Evolutionary conservation across 2,329 filamentous ascomycete genomes (phyloP), one percentile per base, ranked within the genome.

Genomic region (Pseudogymnoascus sp.): DNA sequence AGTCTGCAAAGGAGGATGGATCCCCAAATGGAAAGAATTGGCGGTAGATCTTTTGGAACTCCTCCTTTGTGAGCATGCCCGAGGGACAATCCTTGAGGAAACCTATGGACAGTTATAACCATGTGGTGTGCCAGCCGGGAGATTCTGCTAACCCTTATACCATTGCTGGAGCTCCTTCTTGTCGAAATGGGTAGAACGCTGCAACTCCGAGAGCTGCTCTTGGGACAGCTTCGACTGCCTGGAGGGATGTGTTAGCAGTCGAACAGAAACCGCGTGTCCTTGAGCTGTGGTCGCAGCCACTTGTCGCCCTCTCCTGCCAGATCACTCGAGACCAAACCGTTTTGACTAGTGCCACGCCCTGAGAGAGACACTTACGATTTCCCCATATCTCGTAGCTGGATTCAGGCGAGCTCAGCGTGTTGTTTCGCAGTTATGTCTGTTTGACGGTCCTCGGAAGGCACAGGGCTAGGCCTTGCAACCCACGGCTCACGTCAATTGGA

Each of bases 81-180:
- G 90, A 93, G 4, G 95, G 95, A 78, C 95, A 99, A 78, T 99
- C 95, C 81, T 97, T 97, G 65, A 97, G 83, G 80, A 99, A 97
- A 67, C 93, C 93, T 97, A 71, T 38, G 18, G 23, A 41, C 33
- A 18, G 38, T 40, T 40, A 38, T 40, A 31, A 60, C 38, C 25
- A 60, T 25, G 33, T 23, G 21, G 21, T 11, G 35, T 60, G 23
- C 14, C 11, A 9, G 12, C 21, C 41, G n/a, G 14, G 37, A 59
- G 3, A 18, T 43, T 16, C 18, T 28, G 72, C 86, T 67, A 77
- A 96, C 95, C 95, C 84, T 97, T 97, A 79, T 99, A 97, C 95
- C 95, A 99, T 87, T 97, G 93, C 77, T 99, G 95, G 75, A 99
- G 79, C 79, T 99, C 95, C 82, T 97, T 97, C 88, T 97, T 97